phyloP scores from a whole-genome alignment of 306 rosid genomes.

The Ammopiptanthus mongolicus region DNA sequence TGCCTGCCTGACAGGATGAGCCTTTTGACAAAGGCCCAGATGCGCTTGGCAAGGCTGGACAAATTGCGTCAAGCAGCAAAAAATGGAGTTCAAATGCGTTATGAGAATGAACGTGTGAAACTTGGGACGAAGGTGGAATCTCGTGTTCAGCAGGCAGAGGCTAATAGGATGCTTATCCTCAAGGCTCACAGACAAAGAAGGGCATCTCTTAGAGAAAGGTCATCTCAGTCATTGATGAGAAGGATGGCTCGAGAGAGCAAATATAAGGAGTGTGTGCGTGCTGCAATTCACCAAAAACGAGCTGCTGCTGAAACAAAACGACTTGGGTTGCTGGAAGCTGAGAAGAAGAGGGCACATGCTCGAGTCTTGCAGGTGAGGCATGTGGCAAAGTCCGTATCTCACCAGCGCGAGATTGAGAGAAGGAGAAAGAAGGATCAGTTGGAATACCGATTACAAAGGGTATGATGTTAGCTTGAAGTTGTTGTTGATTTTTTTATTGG shows the following conservation, averaged over 20 bases:
- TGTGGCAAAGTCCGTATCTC: slow-evolving; percentile 73
- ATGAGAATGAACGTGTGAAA: slow-evolving; percentile 60
- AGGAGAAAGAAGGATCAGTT: slow-evolving; percentile 69
- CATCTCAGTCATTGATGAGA: slow-evolving; percentile 70
- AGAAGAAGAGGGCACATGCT: slow-evolving; percentile 78
- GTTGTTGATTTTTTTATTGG: background rate
- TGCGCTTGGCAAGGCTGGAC: slow-evolving; percentile 79
- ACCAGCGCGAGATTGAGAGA: slow-evolving; percentile 88
- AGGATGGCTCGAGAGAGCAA: slow-evolving; percentile 81
- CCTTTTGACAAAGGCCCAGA: slow-evolving; percentile 71
- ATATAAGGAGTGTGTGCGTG: slow-evolving; percentile 81
- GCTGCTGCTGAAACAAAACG: slow-evolving; percentile 88
- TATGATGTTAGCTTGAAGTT: slow-evolving; percentile 26
- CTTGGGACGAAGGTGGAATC: slow-evolving; percentile 74
- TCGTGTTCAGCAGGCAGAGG: slow-evolving; percentile 90
- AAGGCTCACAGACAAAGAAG: slow-evolving; percentile 79
- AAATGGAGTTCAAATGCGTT: slow-evolving; percentile 63
- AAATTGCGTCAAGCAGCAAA: slow-evolving; percentile 91
- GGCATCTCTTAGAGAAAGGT: slow-evolving; percentile 82
- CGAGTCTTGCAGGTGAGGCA: slow-evolving; percentile 66
- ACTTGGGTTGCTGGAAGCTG: slow-evolving; percentile 72
- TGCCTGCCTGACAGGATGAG: slow-evolving; percentile 57
- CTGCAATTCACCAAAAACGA: slow-evolving; percentile 84
- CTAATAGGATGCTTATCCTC: slow-evolving; percentile 77
- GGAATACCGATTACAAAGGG: slow-evolving; percentile 93